Evolutionary conservation across 1,284 basidiomycete genomes (phyloP), one percentile per base, ranked within the genome.

Genomic region (Ceratobasidium sp.): DNA sequence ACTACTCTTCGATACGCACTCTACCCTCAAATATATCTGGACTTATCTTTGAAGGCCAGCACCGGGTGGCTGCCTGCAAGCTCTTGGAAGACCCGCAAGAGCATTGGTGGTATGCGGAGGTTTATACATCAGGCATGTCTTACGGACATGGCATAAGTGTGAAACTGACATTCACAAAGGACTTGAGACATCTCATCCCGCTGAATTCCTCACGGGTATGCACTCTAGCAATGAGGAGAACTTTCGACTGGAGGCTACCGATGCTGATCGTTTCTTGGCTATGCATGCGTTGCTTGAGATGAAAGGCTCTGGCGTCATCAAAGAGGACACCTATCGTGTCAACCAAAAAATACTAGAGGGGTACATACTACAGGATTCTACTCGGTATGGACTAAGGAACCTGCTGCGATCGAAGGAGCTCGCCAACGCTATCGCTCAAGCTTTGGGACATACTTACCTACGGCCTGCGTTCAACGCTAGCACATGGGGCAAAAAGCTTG

Each of bases 21-120:
- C 29, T 65, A 3, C 63, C 63, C 33, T 9, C 31, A 0, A 1
- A 24, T 2, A 29, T 53, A 3, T 24, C 3, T 9, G 31, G 14
- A 3, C 29, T 36, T 15, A 48, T 65, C 11, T 65, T 51, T 22
- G 24, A 33, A 8, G 47, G 50, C 4, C 63, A 65, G 17, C 50
- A 65, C 22, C 44, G 50, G 4, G 50, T 65, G 1, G 63, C 47
- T 9, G 63, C 63, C 5, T 65, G 63, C n/a, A 4, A 41, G 14
- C 27, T 2, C 2, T 29, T 65, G 33, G 29, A 11, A 15, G 47
- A 65, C 2, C 1, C 14, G 4, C n/a, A 41, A 5, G 63, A 65
- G 22, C 45, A 24, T 24, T 65, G 63, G 63, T 65, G 63, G 63
- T 53, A 27, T 65, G 63, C 47, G 1, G 31, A 65, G 9, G 63